Evolutionary conservation across 352 stramenopile species (phyloP).

Genomic region (Globisporangium splendens): DNA sequence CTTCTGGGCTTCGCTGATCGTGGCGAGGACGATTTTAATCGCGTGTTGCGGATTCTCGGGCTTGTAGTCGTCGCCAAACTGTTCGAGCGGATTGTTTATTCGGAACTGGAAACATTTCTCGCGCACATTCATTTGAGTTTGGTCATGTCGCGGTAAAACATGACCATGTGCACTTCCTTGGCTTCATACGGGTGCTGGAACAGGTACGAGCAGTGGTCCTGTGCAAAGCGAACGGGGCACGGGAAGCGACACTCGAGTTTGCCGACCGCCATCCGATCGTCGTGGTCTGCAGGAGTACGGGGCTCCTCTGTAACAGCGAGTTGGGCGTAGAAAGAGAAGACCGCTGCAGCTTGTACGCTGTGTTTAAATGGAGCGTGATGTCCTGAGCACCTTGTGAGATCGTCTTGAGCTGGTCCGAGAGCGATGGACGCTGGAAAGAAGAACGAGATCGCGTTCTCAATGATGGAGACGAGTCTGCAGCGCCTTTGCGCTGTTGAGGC

Average conservation of each 20-base stretch:
- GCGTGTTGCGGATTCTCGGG: slow-evolving; percentile 55
- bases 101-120: slow-evolving; percentile 52
- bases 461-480: not conserved
- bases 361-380: slow-evolving; percentile 48
- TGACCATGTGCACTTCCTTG: slow-evolving; percentile 70
- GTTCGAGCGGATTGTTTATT: slow-evolving; percentile 32
- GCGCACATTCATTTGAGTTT: slow-evolving; percentile 31
- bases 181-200: slow-evolving; percentile 71
- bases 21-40: slow-evolving; percentile 52
- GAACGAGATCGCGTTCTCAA: not conserved
- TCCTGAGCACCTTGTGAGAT: slow-evolving; percentile 48
- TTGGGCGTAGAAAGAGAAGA: slow-evolving; percentile 1
- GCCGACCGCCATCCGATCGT: slow-evolving; percentile 45
- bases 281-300: slow-evolving; percentile 31
- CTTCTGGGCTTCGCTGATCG: slow-evolving; percentile 31
- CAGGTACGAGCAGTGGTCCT: slow-evolving; percentile 55
- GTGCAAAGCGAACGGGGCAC: slow-evolving; percentile 45
- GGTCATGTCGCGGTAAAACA: slow-evolving; percentile 74
- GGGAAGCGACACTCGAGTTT: slow-evolving; percentile 64
- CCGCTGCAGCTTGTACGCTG: slow-evolving; percentile 36
- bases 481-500: not conserved
- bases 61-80: slow-evolving; percentile 66
- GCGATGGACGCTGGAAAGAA: slow-evolving; percentile 31
- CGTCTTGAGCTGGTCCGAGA: slow-evolving; percentile 58
- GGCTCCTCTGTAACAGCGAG: not conserved